A percentile compares a stretch with the other conserved stretches of the same genome.
Conservation (phyloP, 805 yeast species). For the Danielozyma ontarioensis region DNA sequence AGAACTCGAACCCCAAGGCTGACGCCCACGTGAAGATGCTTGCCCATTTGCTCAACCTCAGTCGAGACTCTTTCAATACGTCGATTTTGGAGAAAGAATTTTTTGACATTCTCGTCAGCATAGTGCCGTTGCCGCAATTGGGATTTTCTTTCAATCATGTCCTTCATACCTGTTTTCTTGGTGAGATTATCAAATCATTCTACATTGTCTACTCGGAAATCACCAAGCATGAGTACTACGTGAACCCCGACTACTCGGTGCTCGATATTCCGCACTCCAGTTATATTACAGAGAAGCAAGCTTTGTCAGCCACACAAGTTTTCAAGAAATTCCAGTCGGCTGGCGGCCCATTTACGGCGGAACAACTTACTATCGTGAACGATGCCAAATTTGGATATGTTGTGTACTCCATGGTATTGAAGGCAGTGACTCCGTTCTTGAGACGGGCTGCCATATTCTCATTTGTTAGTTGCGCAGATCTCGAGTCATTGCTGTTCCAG, state of each 20-base stretch:
- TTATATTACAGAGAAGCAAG: constrained; percentile 15
- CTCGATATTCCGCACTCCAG: constrained; percentile 34
- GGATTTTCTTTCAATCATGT: constrained; percentile 44
- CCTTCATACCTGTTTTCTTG: constrained; percentile 44
- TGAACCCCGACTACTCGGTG: constrained; percentile 16
- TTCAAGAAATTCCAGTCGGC: constrained; percentile 14
- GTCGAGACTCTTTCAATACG: constrained; percentile 26
- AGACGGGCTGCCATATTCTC: constrained; percentile 57
- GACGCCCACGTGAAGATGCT: constrained; percentile 28
- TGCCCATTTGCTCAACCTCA: constrained; percentile 29
- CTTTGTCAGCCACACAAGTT: constrained; percentile 15
- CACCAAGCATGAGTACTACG: constrained; percentile 19
- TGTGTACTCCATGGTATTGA: constrained; percentile 50
- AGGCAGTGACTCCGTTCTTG: constrained; percentile 57
- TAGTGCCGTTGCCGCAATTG: constrained; percentile 42
- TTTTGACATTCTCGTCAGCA: constrained; percentile 47
- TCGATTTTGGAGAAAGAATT: constrained; percentile 42
- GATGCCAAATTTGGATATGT: constrained; percentile 30
- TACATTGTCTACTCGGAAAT: constrained; percentile 23
- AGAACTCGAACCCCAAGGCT: constrained; percentile 17
- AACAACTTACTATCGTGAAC: constrained; percentile 10
- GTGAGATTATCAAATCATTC: constrained; percentile 47
- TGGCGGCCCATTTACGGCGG: neutral
- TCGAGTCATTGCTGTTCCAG: constrained; percentile 21
- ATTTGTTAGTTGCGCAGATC: constrained; percentile 47